Base-by-base conservation (phyloP, 179 eudicot species). In the Beta macrorhiza region DNA sequence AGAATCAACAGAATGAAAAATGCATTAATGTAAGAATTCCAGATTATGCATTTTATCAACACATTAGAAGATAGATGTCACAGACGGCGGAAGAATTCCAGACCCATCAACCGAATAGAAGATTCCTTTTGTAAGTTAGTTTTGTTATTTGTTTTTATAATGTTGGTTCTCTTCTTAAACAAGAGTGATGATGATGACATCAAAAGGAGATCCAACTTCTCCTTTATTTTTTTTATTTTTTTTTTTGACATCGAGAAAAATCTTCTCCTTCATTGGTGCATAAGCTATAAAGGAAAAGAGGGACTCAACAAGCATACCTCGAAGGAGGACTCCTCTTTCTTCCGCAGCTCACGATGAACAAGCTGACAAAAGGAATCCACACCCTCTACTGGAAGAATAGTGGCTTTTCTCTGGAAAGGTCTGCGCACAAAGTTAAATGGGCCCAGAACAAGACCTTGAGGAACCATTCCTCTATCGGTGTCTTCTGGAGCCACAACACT, bases 301-400 rank as follows among this genome's bases (percentile, higher is more conserved):
- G n/a, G 44, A 53, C 5, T 45, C 15, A 32, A 13, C 19, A 61
- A 20, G 14, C 79, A 80, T 85, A 95, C 98, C 98, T 93, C 91
- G 81, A 90, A 83, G 74, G 97, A 91, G 68, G 86, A 85, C 81
- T 93, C 99, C 87, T 95, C 98, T 57, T 89, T 89, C 76, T 78
- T 87, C 22, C 90, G 91, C 67, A 95, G 94, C 79, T 86, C 94
- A 19, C 85, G 83, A 76, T 91, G 92, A 74, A 95, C 89, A 79
- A 92, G 89, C 84, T 90, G 92, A 82, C 95, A 88, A 72, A 91
- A 87, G 53, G 94, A 86, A 73, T 86, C 84, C 69, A 95, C 95
- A 74, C 97, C 98, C 86, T 95, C 97, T 51, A 92, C 97, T 22
- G 99, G 97, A 77, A 95, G 97, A 85, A 91, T 77, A 37, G 85